Conservation (phyloP, 2,329 filamentous ascomycete genomes). For the Penicillium sp. region DNA sequence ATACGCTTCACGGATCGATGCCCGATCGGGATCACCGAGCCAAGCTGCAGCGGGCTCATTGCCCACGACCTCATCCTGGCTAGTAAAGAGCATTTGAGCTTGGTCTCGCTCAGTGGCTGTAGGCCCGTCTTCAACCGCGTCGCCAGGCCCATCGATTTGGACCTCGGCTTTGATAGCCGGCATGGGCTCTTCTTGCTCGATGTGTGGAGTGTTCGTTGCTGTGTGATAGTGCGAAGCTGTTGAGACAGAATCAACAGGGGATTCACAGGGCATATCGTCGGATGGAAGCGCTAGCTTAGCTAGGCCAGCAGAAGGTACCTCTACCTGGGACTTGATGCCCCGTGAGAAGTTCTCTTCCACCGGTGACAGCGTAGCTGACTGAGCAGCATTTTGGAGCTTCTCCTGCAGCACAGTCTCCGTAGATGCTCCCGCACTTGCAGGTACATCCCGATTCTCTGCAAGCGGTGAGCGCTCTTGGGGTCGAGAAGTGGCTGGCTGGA, state of each 20-base stretch:
- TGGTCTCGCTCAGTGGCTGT: slow-evolving; percentile 72
- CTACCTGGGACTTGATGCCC: slow-evolving; percentile 17
- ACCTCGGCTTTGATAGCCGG: slow-evolving; percentile 19
- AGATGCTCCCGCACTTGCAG: slow-evolving; percentile 19
- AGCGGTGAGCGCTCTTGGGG: slow-evolving; percentile 36
- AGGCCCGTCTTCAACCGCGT: slow-evolving; percentile 29
- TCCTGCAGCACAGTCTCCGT: slow-evolving; percentile 21
- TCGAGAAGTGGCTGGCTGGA: slow-evolving; percentile 29
- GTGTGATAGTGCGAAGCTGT: slow-evolving; percentile 48
- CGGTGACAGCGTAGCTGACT: slow-evolving; percentile 24
- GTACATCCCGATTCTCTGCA: slow-evolving; percentile 36
- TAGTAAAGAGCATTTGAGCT: slow-evolving; percentile 81
- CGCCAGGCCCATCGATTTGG: slow-evolving; percentile 17
- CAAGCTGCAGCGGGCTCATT: slow-evolving; percentile 82
- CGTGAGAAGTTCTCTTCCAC: slow-evolving; percentile 32
- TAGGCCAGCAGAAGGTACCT: slow-evolving; percentile 27
- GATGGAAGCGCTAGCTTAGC: slow-evolving; percentile 27
- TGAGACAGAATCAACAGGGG: slow-evolving; percentile 38
- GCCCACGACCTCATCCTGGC: slow-evolving; percentile 73
- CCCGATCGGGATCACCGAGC: slow-evolving; percentile 68
- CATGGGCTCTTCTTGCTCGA: slow-evolving; percentile 33
- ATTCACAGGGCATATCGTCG: slow-evolving; percentile 28
- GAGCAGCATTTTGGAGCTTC: slow-evolving; percentile 17
- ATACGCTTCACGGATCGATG: slow-evolving; percentile 69
- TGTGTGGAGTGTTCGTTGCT: slow-evolving; percentile 45